Evolutionary conservation across 2,329 filamentous ascomycete species (phyloP), one percentile per base, ranked within the genome.

Genomic region (Pseudofabraea citricarpa): DNA sequence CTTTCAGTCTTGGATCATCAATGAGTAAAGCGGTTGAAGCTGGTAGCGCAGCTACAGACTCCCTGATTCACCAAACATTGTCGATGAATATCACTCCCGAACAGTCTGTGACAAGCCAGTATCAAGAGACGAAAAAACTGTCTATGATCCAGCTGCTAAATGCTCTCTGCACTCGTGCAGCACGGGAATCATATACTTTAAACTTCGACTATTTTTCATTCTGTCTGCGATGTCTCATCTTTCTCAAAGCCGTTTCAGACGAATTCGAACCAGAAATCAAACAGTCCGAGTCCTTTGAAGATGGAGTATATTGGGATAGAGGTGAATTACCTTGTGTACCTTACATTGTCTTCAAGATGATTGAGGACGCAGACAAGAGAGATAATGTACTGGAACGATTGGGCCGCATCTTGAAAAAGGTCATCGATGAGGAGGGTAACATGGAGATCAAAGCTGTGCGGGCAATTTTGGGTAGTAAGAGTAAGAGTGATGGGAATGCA

Each of bases 141-240:
- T 49, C 41, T 3, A 33, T 18, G 8, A 33, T 48, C 9, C 44
- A 54, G 33, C 42, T 49, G 15, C 40, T 54, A 3, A 16, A 45
- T 10, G 32, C 27, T 2, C 35, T 52, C 18, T 40, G 37, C 26
- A 47, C 43, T 12, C 37, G 38, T 7, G 9, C 51, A 3, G 15
- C 35, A 6, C 44, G 45, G 19, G 52, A 54, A 40, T 18, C 27
- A 6, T 45, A 44, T 9, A 41, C 43, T 2, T 38, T 54, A 4
- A 41, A 48, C n/a, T 53, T 49, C 18, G 43, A 53, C 27, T 53
- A 49, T 24, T 49, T 49, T 23, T 36, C 36, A 6, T 27, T 50
- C 2, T 27, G 47, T 19, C 35, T 22, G 6, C 29, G 37, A 4
- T 51, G 46, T 18, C 37, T 36, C 33, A 15, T 21, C 3, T 16